Conservation (phyloP, 2,329 filamentous ascomycete genomes). For the Aphanoascus verrucosus region DNA sequence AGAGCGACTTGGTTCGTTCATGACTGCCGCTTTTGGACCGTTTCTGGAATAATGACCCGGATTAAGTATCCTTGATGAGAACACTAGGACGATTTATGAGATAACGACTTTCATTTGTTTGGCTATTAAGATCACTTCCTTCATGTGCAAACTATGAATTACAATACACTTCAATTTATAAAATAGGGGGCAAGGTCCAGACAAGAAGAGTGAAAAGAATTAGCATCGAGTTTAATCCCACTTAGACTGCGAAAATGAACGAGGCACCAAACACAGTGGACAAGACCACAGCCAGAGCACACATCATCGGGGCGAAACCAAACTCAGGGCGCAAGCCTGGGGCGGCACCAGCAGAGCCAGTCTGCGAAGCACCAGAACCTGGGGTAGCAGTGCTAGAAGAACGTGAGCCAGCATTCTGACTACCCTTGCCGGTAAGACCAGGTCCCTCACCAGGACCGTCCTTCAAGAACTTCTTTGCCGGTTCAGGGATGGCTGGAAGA, state of each 20-base stretch:
- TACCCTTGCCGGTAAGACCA: conserved; percentile 47
- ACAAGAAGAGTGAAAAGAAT: neutral
- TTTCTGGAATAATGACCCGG: no score
- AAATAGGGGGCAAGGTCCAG: neutral
- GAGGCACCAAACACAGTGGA: conserved; percentile 46
- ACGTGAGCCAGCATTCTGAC: conserved; percentile 44
- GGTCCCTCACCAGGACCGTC: conserved; percentile 47
- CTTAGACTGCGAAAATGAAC: conserved; percentile 19
- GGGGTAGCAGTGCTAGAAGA: conserved; percentile 41
- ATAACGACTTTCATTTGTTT: neutral
- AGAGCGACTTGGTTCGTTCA: no score
- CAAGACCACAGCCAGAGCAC: conserved; percentile 41
- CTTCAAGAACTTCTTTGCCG: conserved; percentile 47
- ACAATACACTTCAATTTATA: neutral
- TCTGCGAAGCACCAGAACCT: conserved; percentile 22
- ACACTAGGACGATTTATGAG: no score
- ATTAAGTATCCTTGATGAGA: no score
- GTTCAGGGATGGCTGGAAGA: conserved; percentile 48
- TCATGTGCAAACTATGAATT: neutral
- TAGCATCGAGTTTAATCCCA: neutral
- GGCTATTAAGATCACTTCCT: neutral
- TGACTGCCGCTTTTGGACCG: no score
- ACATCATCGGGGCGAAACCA: conserved; percentile 42
- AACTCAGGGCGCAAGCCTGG: conserved; percentile 37
- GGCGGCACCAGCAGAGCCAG: conserved; percentile 32